Percentiles rank a stretch among this genome's conserved stretches.
Evolutionary conservation across 495 filamentous ascomycete species (phyloP).

Genomic region (Podospora bellae-mahoneyi): DNA sequence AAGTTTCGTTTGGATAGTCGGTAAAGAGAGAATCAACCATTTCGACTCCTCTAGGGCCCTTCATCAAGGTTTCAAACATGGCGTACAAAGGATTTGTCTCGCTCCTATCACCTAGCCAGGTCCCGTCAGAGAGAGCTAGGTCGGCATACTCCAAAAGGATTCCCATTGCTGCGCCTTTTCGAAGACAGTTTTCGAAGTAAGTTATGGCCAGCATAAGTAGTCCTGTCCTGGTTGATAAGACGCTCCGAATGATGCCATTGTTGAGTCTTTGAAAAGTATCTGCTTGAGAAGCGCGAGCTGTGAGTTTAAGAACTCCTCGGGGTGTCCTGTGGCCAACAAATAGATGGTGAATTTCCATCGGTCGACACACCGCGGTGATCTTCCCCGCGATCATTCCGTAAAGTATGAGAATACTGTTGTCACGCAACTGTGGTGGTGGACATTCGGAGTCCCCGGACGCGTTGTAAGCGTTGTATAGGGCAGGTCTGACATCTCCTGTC

Average conservation of each 20-base stretch:
- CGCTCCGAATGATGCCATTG: background rate
- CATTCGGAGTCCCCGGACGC: background rate
- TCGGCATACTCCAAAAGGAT: background rate
- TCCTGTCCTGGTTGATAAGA: background rate
- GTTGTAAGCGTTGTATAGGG: background rate
- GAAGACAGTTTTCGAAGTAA: background rate
- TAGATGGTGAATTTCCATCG: background rate
- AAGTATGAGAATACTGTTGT: background rate
- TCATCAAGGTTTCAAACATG: background rate
- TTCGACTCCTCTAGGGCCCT: background rate
- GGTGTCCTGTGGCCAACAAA: background rate
- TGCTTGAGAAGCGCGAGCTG: background rate
- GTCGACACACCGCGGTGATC: background rate
- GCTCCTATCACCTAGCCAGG: background rate
- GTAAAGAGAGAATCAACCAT: background rate
- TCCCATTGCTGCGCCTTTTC: background rate
- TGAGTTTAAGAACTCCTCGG: background rate
- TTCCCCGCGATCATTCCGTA: background rate
- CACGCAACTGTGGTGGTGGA: background rate
- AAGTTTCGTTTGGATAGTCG: background rate
- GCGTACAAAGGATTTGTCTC: background rate
- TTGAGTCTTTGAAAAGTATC: background rate
- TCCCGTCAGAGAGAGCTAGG: background rate
- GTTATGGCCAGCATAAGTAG: background rate
- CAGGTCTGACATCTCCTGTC: background rate